Percentiles rank a stretch among this genome's conserved stretches.
These are phyloP conservation scores for Fraxinus americana DNA, from an alignment of 257 asterid genomes.

Conservation along the genomic window DNA sequence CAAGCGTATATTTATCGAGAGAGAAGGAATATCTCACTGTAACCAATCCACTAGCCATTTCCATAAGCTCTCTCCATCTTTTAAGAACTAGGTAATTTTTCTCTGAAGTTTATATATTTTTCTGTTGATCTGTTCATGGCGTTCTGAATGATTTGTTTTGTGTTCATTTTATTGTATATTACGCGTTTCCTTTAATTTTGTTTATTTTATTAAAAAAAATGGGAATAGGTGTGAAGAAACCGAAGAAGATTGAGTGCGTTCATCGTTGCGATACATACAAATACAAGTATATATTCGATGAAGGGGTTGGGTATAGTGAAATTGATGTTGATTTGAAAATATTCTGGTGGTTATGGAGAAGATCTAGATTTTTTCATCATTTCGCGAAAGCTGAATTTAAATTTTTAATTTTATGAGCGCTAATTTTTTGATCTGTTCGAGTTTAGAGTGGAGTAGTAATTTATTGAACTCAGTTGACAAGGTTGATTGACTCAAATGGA, in stretches of 20 bases:
- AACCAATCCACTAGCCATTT: background rate
- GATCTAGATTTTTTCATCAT: conserved; percentile 34
- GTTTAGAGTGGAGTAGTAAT: conserved; percentile 1
- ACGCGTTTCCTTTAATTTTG: background rate
- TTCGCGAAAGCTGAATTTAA: background rate
- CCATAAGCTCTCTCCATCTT: conserved; percentile 8
- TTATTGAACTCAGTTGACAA: conserved; percentile 21
- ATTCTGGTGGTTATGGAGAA: conserved; percentile 59
- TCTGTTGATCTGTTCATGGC: conserved; percentile 19
- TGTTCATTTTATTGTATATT: background rate
- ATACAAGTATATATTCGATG: conserved; percentile 29
- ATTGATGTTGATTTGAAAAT: conserved; percentile 37
- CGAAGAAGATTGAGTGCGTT: conserved; percentile 20
- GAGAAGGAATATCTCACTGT: background rate
- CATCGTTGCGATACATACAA: conserved; percentile 5
- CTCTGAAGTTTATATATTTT: background rate
- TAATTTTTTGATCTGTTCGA: background rate
- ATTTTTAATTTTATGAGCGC: conserved; percentile 9
- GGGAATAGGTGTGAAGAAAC: conserved; percentile 49
- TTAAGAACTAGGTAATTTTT: conserved; percentile 24
- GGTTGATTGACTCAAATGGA: conserved; percentile 48
- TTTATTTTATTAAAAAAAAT: background rate
- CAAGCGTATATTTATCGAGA: background rate
- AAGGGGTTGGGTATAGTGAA: conserved; percentile 32
- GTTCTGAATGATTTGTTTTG: background rate